Percentiles rank a stretch among this genome's conserved stretches.
Evolutionary conservation across 148 eudicot genomes (phyloP).

Genomic region (Tetragonia tetragonoides): DNA sequence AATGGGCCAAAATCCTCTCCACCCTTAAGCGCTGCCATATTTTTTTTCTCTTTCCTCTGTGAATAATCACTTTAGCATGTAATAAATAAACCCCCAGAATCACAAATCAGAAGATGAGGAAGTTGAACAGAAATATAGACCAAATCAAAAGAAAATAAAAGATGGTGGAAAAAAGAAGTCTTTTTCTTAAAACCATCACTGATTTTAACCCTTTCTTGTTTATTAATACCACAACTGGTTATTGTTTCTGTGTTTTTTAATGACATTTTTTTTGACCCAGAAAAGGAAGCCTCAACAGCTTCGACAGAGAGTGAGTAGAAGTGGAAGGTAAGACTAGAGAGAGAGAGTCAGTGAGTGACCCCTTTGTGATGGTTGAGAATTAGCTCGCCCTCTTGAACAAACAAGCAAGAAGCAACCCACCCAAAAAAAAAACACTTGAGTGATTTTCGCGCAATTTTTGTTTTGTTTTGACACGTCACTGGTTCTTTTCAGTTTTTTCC

Average conservation of each 20-base stretch:
- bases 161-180: constrained; percentile 2
- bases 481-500: no score
- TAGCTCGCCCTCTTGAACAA: constrained; percentile 25
- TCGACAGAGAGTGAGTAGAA: constrained; percentile 18
- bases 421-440: not conserved
- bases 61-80: not conserved
- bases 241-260: not conserved
- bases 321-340: constrained; percentile 24
- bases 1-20: constrained; percentile 57
- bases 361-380: constrained; percentile 21
- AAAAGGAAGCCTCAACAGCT: not conserved
- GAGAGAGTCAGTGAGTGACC: not conserved
- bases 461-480: no score
- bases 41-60: not conserved
- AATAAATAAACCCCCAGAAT: not conserved
- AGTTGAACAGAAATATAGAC: constrained; percentile 12
- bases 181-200: constrained; percentile 12
- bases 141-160: not conserved
- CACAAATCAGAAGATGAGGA: not conserved
- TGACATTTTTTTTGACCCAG: not conserved
- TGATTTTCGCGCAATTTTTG: not conserved
- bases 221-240: not conserved
- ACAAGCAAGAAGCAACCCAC: no score
- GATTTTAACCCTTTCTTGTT: not conserved
- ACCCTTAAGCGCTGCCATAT: constrained; percentile 32